These are phyloP conservation scores for Fallopia convolvulus DNA, from an alignment of 148 eudicot species.

Conservation along the genomic window DNA sequence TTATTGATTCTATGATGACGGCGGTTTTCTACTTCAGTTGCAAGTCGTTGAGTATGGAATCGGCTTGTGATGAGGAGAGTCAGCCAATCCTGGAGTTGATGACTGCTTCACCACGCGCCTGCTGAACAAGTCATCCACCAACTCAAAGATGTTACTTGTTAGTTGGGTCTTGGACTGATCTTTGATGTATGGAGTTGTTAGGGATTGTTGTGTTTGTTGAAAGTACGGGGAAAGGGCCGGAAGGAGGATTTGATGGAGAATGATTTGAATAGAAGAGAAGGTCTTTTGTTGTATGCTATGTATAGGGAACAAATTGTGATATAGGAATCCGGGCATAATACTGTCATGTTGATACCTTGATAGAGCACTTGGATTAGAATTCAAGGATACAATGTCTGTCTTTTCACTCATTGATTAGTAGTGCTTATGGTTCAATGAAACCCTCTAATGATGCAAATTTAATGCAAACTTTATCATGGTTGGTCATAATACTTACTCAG, in stretches of 20 bases:
- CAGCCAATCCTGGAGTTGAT: constrained; percentile 60
- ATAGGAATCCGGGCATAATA: not conserved
- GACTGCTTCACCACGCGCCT: constrained; percentile 21
- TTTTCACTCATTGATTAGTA: not conserved
- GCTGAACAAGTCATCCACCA: too few relatives aligned
- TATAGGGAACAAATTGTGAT: not conserved
- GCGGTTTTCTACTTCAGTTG: constrained; percentile 90
- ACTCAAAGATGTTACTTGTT: not conserved
- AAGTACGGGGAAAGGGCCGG: not conserved
- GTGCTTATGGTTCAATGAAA: not conserved
- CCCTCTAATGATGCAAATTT: not conserved
- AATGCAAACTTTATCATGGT: not conserved
- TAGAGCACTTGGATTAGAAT: not conserved
- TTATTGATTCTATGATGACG: constrained; percentile 86
- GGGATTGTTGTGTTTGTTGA: not conserved
- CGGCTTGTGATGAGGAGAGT: constrained; percentile 40
- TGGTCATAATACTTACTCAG: not conserved
- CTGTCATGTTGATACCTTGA: not conserved
- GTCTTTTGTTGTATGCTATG: not conserved
- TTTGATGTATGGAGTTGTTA: not conserved
- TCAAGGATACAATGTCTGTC: not conserved
- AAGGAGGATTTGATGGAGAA: not conserved
- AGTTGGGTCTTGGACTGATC: not conserved
- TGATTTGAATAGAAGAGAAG: not conserved
- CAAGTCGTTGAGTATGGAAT: constrained; percentile 59